Conservation (phyloP, 306 rosid species). For the Fragaria ananassa region DNA sequence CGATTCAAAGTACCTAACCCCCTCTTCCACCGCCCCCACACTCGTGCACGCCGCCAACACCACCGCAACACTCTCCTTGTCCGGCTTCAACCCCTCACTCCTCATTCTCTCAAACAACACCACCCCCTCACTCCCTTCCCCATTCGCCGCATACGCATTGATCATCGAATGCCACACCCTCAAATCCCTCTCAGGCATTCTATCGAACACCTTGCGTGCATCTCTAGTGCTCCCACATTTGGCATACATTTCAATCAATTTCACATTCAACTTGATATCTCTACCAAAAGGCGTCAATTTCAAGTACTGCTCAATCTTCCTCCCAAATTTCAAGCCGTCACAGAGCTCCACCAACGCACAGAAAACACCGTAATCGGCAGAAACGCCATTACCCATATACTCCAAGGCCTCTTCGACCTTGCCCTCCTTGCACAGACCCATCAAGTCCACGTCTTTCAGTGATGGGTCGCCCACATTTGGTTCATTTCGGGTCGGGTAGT, state of each 20-base stretch:
- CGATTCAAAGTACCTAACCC: slow-evolving; percentile 36
- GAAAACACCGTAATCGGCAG: slow-evolving; percentile 56
- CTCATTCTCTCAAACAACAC: slow-evolving; percentile 59
- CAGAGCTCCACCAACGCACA: slow-evolving; percentile 51
- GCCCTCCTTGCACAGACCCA: slow-evolving; percentile 56
- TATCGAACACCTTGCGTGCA: slow-evolving; percentile 73
- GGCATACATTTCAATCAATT: slow-evolving; percentile 48
- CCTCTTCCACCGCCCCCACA: slow-evolving; percentile 64
- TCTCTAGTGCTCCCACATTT: slow-evolving; percentile 59
- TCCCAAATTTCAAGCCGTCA: slow-evolving; percentile 40
- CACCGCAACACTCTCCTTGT: slow-evolving; percentile 42
- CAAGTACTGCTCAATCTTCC: slow-evolving; percentile 48
- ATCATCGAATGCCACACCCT: slow-evolving; percentile 68
- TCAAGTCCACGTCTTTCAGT: slow-evolving; percentile 38
- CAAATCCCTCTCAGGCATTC: slow-evolving; percentile 50
- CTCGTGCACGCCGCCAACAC: slow-evolving; percentile 65
- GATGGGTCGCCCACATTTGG: slow-evolving; percentile 29
- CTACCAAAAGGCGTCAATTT: slow-evolving; percentile 42
- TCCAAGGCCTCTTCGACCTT: slow-evolving; percentile 55
- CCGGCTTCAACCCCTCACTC: slow-evolving; percentile 43
- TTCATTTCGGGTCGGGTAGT: slow-evolving; percentile 25
- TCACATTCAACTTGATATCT: slow-evolving; percentile 46
- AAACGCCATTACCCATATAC: slow-evolving; percentile 52
- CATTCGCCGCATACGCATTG: slow-evolving; percentile 48
- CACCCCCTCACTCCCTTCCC: slow-evolving; percentile 53